Evolutionary conservation across 148 eudicot species (phyloP).

Genomic region (Rhododendron henanense): DNA sequence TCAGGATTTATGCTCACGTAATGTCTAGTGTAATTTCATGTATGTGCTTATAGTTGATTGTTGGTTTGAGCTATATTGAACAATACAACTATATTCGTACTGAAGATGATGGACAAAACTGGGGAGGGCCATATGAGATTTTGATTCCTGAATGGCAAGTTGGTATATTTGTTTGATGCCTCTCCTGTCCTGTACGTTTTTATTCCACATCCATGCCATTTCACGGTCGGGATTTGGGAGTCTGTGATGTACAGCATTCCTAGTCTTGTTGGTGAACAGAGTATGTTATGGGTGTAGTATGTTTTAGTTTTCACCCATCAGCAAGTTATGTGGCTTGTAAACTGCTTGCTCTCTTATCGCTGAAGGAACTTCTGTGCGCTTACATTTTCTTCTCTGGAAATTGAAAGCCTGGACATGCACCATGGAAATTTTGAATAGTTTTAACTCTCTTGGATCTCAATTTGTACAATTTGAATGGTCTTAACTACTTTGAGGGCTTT

Average conservation of each 20-base stretch:
- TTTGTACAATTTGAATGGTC: not conserved
- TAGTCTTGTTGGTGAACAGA: not conserved
- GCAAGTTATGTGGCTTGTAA: not conserved
- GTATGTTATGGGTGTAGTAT: not conserved
- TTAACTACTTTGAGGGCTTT: not conserved
- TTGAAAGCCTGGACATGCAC: not conserved
- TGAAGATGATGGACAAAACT: not conserved
- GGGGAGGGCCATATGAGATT: not conserved
- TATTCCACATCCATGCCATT: not conserved
- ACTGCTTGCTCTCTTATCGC: not conserved
- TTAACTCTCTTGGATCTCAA: not conserved
- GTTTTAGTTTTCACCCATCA: not conserved
- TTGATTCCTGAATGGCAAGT: not conserved
- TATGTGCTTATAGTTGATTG: not conserved
- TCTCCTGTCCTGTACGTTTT: not conserved
- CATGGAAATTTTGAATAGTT: not conserved
- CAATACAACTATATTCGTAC: not conserved
- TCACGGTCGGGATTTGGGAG: not conserved
- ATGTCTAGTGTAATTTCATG: not conserved
- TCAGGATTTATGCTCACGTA: not conserved
- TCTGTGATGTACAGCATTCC: not conserved
- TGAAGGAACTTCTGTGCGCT: not conserved
- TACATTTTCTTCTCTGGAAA: not conserved
- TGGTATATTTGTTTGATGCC: not conserved
- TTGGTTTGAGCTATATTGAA: not conserved